A percentile compares a stretch with the other conserved stretches of the same genome.
Conservation (phyloP, 23 red algal genomes). For the Gracilaria domingensis region DNA sequence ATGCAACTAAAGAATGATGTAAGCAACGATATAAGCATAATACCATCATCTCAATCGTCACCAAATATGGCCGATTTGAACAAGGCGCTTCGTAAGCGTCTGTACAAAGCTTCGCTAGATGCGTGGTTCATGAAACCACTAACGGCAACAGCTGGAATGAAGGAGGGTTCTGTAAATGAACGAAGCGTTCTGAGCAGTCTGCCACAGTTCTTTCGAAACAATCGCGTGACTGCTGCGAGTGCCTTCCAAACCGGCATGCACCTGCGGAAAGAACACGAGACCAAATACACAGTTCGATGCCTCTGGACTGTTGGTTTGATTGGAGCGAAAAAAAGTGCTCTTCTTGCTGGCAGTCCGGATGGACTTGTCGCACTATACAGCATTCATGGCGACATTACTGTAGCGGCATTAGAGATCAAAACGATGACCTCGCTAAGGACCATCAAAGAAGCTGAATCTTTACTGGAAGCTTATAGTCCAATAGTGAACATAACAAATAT, state of each 20-base stretch:
- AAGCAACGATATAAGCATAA: background rate
- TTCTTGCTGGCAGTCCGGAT: background rate
- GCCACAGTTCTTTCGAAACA: background rate
- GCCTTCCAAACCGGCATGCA: background rate
- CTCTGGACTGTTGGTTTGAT: conserved; percentile 1
- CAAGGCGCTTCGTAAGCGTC: background rate
- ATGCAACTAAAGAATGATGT: background rate
- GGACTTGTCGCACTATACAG: background rate
- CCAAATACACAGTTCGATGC: background rate
- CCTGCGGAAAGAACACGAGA: background rate
- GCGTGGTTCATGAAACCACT: conserved; percentile 33
- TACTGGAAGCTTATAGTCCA: background rate
- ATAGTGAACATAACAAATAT: background rate
- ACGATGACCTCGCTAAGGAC: conserved; percentile 27
- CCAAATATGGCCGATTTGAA: background rate
- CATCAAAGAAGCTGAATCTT: background rate
- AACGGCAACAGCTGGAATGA: conserved; percentile 5
- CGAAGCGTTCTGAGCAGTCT: background rate
- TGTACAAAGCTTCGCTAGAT: conserved; percentile 1
- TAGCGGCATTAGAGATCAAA: conserved; percentile 11
- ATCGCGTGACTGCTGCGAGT: background rate
- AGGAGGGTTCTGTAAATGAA: conserved; percentile 29
- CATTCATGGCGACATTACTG: background rate
- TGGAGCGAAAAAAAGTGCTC: background rate
- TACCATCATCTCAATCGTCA: background rate